Base-by-base conservation (phyloP, 2,329 filamentous ascomycete genomes). In the Chaetomium strumarium region DNA sequence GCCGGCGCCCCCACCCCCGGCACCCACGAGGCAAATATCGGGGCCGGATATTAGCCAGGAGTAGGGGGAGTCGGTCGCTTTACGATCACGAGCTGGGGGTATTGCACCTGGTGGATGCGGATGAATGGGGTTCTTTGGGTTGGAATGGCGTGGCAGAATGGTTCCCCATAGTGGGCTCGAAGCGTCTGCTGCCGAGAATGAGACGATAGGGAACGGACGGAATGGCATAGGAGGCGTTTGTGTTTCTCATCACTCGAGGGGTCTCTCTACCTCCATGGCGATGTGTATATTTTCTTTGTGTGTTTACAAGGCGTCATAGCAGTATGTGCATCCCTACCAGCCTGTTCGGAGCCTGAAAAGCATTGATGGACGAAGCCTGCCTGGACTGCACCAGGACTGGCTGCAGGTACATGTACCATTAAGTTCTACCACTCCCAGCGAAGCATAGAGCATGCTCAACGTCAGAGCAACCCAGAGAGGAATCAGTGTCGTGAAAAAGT, bases 1-100 rank as follows among this genome's bases (percentile, higher is more conserved):
- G 67, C 71, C 64, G 66, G 70, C 51, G 61, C 72, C 33, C 65
- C 71, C 46, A 60, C 62, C 36, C 44, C 52, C 59, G 13, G 57
- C 55, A 12, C 55, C 58, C 4, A 51, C 68, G 39, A 39, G 40
- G 41, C 39, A 48, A 45, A 44, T 48, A 44, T 12, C 38, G 2
- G 37, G 9, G 42, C 24, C 14, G 5, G 34, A 7, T 11, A 31
- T n/a, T 19, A 11, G 16, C 16, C 10, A 37, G 39, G 43, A 38
- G 39, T n/a, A 40, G 16, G 29, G n/a, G 43, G 36, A 44, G 24
- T 24, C 24, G n/a, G 7, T 24, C 24, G 24, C 24, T 24, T 24
- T 24, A 24, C 24, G 24, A 24, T 24, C 24, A 24, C 7, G 4
- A 24, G 7, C 24, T 24, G 24, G 24, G 24, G 24, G 24, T 24